Evolutionary conservation across 2,329 filamentous ascomycete species (phyloP).

Genomic region (Alternaria brassicae): DNA sequence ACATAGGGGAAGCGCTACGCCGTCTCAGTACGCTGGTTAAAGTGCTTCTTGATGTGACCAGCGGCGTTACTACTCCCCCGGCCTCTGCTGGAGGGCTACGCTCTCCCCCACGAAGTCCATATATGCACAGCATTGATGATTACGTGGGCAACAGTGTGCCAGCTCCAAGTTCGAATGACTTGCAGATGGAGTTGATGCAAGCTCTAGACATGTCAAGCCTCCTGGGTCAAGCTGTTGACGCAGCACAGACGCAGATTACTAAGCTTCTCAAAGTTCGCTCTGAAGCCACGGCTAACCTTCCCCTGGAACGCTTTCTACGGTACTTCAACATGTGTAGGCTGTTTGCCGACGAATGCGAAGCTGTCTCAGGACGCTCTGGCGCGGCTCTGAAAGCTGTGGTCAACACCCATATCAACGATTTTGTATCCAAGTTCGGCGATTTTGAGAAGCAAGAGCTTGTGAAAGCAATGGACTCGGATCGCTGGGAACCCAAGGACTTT

Average conservation of each 20-base stretch:
- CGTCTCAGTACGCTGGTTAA: constrained; percentile 91
- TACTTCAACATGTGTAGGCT: constrained; percentile 84
- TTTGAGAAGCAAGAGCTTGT: constrained; percentile 76
- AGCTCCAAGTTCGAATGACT: constrained; percentile 30
- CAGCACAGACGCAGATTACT: constrained; percentile 75
- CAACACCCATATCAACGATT: constrained; percentile 82
- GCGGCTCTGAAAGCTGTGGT: constrained; percentile 78
- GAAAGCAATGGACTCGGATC: constrained; percentile 79
- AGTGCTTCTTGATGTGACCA: constrained; percentile 91
- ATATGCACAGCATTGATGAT: constrained; percentile 53
- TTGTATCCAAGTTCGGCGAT: constrained; percentile 74
- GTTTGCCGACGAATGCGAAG: constrained; percentile 87
- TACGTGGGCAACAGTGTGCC: constrained; percentile 37
- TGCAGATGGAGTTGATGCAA: constrained; percentile 78
- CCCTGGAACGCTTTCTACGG: constrained; percentile 74
- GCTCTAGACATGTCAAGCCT: constrained; percentile 79
- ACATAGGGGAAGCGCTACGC: constrained; percentile 84
- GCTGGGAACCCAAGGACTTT: constrained; percentile 81
- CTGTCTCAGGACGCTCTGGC: constrained; percentile 79
- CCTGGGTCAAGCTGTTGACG: constrained; percentile 79
- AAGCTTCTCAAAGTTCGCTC: constrained; percentile 79
- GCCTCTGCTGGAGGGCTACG: constrained; percentile 49
- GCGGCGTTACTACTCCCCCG: constrained; percentile 65
- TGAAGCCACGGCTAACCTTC: constrained; percentile 73
- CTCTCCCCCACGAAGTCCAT: constrained; percentile 58